Evolutionary conservation across 2,329 filamentous ascomycete genomes (phyloP).

Genomic region (Seiridium unicorne): DNA sequence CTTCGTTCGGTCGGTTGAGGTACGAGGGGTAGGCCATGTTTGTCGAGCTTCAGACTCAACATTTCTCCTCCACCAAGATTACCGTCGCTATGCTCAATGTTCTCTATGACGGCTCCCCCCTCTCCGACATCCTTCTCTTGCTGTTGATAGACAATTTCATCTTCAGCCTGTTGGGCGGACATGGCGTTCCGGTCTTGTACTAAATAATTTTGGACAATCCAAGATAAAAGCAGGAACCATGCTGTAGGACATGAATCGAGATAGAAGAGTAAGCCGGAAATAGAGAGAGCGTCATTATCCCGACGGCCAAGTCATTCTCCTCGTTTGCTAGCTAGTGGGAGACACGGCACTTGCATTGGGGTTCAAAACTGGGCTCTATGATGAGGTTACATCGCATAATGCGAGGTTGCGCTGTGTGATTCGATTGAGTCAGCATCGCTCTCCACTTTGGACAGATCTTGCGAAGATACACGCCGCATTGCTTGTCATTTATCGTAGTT

Average conservation of each 20-base stretch:
- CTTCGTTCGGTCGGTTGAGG: slow-evolving; percentile 1
- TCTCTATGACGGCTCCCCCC: neutral
- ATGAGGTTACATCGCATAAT: neutral
- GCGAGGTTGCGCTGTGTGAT: neutral
- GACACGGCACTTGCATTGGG: neutral
- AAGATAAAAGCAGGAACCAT: too few relatives aligned
- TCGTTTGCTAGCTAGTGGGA: neutral
- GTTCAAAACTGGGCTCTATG: neutral
- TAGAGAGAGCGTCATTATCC: too few relatives aligned
- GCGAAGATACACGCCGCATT: too few relatives aligned
- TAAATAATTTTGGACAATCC: too few relatives aligned
- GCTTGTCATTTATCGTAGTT: too few relatives aligned
- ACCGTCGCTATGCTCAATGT: neutral
- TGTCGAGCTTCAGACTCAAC: neutral
- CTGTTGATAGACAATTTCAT: too few relatives aligned
- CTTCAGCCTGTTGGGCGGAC: too few relatives aligned
- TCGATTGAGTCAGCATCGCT: neutral
- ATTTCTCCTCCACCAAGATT: neutral
- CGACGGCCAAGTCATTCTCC: too few relatives aligned
- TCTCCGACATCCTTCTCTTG: neutral
- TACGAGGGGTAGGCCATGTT: neutral
- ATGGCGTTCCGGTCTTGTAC: too few relatives aligned
- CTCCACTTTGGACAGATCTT: neutral
- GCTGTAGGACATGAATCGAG: too few relatives aligned
- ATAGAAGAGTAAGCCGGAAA: too few relatives aligned